Evolutionary conservation across 257 asterid genomes (phyloP).

Genomic region (Solanum pinnatisectum): DNA sequence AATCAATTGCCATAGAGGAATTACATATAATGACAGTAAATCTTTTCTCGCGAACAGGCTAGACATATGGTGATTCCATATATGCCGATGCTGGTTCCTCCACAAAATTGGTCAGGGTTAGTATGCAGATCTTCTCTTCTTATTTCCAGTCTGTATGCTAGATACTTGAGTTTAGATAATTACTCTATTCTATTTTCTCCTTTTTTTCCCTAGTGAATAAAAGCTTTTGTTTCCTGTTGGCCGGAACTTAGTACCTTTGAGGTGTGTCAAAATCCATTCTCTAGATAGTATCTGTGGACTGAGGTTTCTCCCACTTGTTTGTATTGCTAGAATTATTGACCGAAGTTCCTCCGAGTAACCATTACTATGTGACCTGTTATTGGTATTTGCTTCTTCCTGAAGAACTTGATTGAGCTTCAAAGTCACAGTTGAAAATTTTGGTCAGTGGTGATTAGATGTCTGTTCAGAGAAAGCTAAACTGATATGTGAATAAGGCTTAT

Average conservation of each 20-base stretch:
- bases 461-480: background rate
- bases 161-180: background rate
- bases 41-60: conserved; percentile 48
- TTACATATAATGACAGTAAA: background rate
- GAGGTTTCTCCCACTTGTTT: background rate
- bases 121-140: background rate
- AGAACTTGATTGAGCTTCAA: background rate
- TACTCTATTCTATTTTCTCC: background rate
- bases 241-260: background rate
- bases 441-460: background rate
- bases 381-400: background rate
- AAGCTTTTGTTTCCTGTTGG: background rate
- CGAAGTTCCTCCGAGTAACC: background rate
- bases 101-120: conserved; percentile 84
- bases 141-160: background rate
- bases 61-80: conserved; percentile 98
- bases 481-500: background rate
- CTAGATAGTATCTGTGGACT: background rate
- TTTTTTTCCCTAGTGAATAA: background rate
- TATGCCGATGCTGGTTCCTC: conserved; percentile 98
- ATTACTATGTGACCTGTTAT: background rate
- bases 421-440: background rate
- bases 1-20: background rate
- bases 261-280: background rate
- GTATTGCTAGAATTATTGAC: background rate